These are phyloP conservation scores for Pulveroboletus ravenelii DNA, from an alignment of 768 basidiomycete species.

Conservation along the genomic window DNA sequence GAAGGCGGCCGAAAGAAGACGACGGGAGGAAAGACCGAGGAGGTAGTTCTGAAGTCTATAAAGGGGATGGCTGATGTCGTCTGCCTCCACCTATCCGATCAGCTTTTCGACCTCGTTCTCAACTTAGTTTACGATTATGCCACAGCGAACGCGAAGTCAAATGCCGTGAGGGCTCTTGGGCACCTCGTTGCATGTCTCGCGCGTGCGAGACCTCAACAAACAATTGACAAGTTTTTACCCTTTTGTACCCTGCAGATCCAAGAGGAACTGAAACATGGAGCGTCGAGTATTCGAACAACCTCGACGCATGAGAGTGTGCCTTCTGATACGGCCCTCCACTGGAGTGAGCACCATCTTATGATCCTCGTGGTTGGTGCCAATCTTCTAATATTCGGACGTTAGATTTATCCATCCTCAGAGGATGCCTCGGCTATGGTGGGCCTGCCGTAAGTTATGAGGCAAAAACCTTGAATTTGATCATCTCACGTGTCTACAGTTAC, in stretches of 20 bases:
- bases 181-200: slow-evolving; percentile 84
- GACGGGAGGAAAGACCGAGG: slow-evolving; percentile 79
- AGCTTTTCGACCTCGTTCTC: slow-evolving; percentile 79
- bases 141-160: slow-evolving; percentile 84
- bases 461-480: background rate
- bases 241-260: slow-evolving; percentile 73
- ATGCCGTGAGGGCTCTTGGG: slow-evolving; percentile 86
- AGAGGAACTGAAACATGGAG: slow-evolving; percentile 84
- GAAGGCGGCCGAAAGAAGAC: slow-evolving; percentile 85
- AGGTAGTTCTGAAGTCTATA: slow-evolving; percentile 70
- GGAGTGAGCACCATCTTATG: slow-evolving; percentile 54
- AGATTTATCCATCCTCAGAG: slow-evolving; percentile 82
- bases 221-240: slow-evolving; percentile 75
- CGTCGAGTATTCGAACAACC: slow-evolving; percentile 80
- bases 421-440: slow-evolving; percentile 75
- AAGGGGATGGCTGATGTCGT: slow-evolving; percentile 78
- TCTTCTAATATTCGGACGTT: background rate
- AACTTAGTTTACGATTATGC: slow-evolving; percentile 83
- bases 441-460: slow-evolving; percentile 41
- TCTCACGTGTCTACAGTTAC: slow-evolving; percentile 42
- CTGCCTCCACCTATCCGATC: slow-evolving; percentile 60
- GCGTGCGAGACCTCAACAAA: slow-evolving; percentile 69
- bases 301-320: slow-evolving; percentile 68
- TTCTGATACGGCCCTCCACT: slow-evolving; percentile 87
- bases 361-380: background rate